phyloP scores from a whole-genome alignment of 2,329 filamentous ascomycete species.

The Cladorrhinum sp. region DNA sequence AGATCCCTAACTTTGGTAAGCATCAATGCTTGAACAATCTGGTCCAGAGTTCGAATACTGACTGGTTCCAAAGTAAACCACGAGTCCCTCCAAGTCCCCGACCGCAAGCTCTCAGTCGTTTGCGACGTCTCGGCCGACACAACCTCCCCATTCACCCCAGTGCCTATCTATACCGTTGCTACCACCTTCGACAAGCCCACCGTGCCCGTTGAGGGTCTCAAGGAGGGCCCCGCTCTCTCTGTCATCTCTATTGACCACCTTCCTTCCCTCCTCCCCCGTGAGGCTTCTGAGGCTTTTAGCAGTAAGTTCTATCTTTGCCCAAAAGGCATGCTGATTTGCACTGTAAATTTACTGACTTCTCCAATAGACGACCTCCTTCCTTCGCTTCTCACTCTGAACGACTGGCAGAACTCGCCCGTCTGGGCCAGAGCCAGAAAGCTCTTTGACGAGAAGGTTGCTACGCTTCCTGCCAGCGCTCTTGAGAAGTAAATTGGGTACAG shows the following conservation, averaged over 20 bases:
- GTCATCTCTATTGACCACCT: conserved; percentile 90
- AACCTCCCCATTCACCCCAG: conserved; percentile 28
- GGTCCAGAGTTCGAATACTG: neutral
- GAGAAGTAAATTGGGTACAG: conserved; percentile 18
- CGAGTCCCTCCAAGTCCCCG: conserved; percentile 63
- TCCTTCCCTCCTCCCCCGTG: conserved; percentile 77
- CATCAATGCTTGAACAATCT: neutral
- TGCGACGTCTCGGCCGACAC: conserved; percentile 68
- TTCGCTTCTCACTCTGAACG: conserved; percentile 72
- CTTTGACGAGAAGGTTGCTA: conserved; percentile 72
- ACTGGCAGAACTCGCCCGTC: conserved; percentile 69
- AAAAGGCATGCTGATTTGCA: conserved; percentile 31
- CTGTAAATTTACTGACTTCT: neutral
- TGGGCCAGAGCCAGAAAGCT: conserved; percentile 83
- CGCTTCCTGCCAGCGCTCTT: conserved; percentile 25
- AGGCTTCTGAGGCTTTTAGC: conserved; percentile 81
- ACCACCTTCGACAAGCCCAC: conserved; percentile 90
- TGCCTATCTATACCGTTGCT: conserved; percentile 37
- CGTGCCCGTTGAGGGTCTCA: conserved; percentile 62
- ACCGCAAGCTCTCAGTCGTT: conserved; percentile 73
- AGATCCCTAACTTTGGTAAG: conserved; percentile 69
- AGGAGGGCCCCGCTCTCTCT: conserved; percentile 56
- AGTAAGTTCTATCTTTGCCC: conserved; percentile 14
- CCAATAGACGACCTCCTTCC: conserved; percentile 62
- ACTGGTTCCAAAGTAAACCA: conserved; percentile 50